phyloP scores from a whole-genome alignment of 768 basidiomycete species.

The Rhodotorula paludigena region DNA sequence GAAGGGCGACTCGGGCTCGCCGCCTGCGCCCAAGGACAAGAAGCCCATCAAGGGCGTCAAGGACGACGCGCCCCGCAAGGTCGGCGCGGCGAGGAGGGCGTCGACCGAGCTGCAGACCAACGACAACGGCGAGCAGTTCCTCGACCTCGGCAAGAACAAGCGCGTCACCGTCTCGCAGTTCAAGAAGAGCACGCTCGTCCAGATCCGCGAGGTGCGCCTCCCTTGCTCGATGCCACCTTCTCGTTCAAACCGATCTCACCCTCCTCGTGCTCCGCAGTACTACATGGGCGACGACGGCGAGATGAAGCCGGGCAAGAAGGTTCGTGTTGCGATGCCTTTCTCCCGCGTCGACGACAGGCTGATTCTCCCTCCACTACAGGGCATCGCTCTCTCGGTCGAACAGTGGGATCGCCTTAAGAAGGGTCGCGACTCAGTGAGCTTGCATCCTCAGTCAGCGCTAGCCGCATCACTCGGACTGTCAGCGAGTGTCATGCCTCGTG shows the following conservation, averaged over 20 bases:
- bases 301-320: conserved; percentile 42
- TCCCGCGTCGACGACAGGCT: neutral
- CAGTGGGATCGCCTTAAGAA: conserved; percentile 43
- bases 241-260: neutral
- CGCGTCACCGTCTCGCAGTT: conserved; percentile 44
- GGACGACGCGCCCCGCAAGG: conserved; percentile 3
- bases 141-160: conserved; percentile 41
- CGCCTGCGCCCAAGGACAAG: conserved; percentile 6
- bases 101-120: neutral
- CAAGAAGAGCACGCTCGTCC: conserved; percentile 43
- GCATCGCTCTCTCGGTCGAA: conserved; percentile 41
- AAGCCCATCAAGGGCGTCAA: conserved; percentile 1
- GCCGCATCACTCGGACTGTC: neutral
- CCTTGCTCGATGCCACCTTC: neutral
- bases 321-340: neutral
- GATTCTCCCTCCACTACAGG: neutral
- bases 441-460: neutral
- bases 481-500: neutral
- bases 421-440: neutral
- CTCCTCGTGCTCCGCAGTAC: conserved; percentile 37
- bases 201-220: conserved; percentile 45
- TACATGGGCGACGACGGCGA: conserved; percentile 45
- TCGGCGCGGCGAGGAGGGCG: neutral
- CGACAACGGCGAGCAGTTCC: conserved; percentile 19
- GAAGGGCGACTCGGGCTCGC: neutral